Conservation (phyloP, 495 filamentous ascomycete species). For the Lentithecium fluviatile region DNA sequence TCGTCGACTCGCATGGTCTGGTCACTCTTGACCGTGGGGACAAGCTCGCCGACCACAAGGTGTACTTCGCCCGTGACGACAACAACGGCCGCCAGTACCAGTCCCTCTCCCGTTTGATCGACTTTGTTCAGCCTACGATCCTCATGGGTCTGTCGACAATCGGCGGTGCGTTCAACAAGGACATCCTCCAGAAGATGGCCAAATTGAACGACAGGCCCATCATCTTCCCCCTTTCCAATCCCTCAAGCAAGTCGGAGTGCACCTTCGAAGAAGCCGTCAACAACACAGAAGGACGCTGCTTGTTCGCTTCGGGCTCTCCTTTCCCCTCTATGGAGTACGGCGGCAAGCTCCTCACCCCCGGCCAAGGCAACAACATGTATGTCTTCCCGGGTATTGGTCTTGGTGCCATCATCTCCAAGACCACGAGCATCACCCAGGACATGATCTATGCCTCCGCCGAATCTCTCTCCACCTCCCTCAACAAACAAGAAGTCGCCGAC, state of each 20-base stretch:
- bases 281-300: slow-evolving; percentile 81
- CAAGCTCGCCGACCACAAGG: slow-evolving; percentile 92
- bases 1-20: slow-evolving; percentile 91
- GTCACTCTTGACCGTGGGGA: slow-evolving; percentile 93
- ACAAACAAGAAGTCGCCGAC: slow-evolving; percentile 72
- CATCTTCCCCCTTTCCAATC: slow-evolving; percentile 93
- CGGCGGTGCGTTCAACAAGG: slow-evolving; percentile 88
- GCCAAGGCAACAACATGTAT: slow-evolving; percentile 94
- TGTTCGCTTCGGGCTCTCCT: slow-evolving; percentile 94
- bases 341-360: slow-evolving; percentile 74
- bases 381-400: slow-evolving; percentile 97
- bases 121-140: slow-evolving; percentile 90
- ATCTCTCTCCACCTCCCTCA: slow-evolving; percentile 75
- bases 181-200: slow-evolving; percentile 80
- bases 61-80: slow-evolving; percentile 91
- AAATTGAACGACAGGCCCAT: slow-evolving; percentile 78
- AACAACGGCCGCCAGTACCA: slow-evolving; percentile 89
- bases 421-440: slow-evolving; percentile 82
- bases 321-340: slow-evolving; percentile 72
- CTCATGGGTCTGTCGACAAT: slow-evolving; percentile 93
- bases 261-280: slow-evolving; percentile 88
- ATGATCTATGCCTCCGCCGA: slow-evolving; percentile 94
- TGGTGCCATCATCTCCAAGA: slow-evolving; percentile 88
- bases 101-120: slow-evolving; percentile 86
- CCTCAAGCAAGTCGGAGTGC: slow-evolving; percentile 92